phyloP scores from a whole-genome alignment of 768 basidiomycete genomes.

The Rhodotorula kratochvilovae region DNA sequence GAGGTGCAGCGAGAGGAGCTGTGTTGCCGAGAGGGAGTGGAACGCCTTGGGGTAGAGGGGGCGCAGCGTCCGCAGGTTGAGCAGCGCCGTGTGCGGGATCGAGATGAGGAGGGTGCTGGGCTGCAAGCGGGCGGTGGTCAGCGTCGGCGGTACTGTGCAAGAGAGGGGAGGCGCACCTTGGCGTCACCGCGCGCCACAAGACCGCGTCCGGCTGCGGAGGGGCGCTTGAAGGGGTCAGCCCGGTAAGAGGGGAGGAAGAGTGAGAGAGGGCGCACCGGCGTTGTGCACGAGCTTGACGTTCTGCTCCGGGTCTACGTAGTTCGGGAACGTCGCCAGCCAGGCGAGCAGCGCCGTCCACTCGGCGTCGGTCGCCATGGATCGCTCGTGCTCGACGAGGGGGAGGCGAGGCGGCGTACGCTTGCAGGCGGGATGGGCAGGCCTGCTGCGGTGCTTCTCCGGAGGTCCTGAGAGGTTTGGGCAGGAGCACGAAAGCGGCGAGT shows the following conservation, averaged over 20 bases:
- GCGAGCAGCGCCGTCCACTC: conserved; percentile 13
- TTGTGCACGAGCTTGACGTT: conserved; percentile 22
- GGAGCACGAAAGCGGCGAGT: too few relatives aligned
- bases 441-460: neutral
- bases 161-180: neutral
- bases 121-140: conserved; percentile 43
- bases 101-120: conserved; percentile 61
- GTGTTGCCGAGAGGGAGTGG: conserved; percentile 56
- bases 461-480: too few relatives aligned
- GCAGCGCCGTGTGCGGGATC: conserved; percentile 64
- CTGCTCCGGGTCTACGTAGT: conserved; percentile 1
- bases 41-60: conserved; percentile 55
- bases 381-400: neutral
- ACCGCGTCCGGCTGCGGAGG: conserved; percentile 29
- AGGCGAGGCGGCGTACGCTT: neutral
- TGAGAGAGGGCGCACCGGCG: conserved; percentile 5
- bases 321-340: conserved; percentile 11
- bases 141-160: neutral
- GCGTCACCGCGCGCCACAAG: conserved; percentile 23
- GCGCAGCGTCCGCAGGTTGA: conserved; percentile 68
- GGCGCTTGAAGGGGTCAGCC: neutral
- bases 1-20: conserved; percentile 76
- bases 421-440: neutral
- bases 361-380: neutral
- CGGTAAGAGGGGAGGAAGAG: accelerated